Conservation (phyloP, 2,329 filamentous ascomycete species). For the Coleophoma eucalyptorum region DNA sequence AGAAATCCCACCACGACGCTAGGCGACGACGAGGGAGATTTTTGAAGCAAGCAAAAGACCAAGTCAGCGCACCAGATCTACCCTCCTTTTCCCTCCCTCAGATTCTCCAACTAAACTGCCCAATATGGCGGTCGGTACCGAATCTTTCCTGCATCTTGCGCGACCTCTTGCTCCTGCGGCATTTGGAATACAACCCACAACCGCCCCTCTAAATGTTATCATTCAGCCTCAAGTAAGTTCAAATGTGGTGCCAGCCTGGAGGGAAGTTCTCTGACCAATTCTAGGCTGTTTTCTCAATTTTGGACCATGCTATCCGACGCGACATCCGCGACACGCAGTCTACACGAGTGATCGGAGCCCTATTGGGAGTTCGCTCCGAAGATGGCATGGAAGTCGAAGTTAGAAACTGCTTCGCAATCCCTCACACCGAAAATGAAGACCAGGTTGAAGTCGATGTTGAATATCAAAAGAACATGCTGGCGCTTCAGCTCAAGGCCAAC, state of each 20-base stretch:
- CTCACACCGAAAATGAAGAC: slow-evolving; percentile 96
- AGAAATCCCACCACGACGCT: slow-evolving; percentile 3
- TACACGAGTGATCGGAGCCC: slow-evolving; percentile 92
- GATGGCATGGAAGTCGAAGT: slow-evolving; percentile 97
- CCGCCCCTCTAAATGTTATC: slow-evolving; percentile 87
- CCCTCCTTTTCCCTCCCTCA: slow-evolving; percentile 7
- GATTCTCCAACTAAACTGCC: slow-evolving; percentile 27
- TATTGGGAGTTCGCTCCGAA: slow-evolving; percentile 89
- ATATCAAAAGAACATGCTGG: slow-evolving; percentile 99
- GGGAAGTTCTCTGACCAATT: slow-evolving; percentile 18
- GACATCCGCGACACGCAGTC: slow-evolving; percentile 64
- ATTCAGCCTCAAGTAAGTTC: slow-evolving; percentile 86
- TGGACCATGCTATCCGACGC: slow-evolving; percentile 92
- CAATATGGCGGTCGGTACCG: slow-evolving; percentile 73
- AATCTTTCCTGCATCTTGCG: slow-evolving; percentile 91
- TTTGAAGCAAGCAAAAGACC: slow-evolving; percentile 5
- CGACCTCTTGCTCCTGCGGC: slow-evolving; percentile 82
- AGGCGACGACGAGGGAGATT: slow-evolving; percentile 13
- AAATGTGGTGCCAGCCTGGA: no score
- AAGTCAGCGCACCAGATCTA: slow-evolving; percentile 2
- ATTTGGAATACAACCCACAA: slow-evolving; percentile 76
- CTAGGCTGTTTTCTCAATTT: slow-evolving; percentile 68
- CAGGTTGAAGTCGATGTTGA: slow-evolving; percentile 99
- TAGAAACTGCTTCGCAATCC: slow-evolving; percentile 93
- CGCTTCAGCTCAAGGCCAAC: slow-evolving; percentile 87